phyloP scores from a whole-genome alignment of 306 rosid genomes.

The Rubus parviflorus region DNA sequence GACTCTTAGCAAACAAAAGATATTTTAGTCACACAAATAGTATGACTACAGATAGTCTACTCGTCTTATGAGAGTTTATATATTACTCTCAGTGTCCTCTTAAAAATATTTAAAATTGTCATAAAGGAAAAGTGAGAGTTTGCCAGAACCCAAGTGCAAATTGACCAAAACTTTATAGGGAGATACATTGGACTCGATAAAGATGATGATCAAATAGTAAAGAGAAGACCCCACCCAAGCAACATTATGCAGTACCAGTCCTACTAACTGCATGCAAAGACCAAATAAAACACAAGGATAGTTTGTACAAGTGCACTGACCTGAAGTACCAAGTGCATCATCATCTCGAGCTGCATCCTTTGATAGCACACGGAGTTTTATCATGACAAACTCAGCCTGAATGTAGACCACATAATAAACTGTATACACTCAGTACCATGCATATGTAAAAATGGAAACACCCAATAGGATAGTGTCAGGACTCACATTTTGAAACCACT shows the following conservation, averaged over 20 bases:
- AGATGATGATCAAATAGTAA: neutral
- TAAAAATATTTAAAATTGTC: slow-evolving; percentile 1
- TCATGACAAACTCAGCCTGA: slow-evolving; percentile 58
- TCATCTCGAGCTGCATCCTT: slow-evolving; percentile 44
- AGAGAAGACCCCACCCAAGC: neutral
- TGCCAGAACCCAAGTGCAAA: neutral
- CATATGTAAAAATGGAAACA: slow-evolving; percentile 20
- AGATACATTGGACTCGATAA: neutral
- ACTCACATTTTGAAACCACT: slow-evolving; percentile 69
- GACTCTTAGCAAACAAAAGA: neutral
- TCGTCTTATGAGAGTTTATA: neutral
- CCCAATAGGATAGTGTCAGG: slow-evolving; percentile 20
- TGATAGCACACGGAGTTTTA: slow-evolving; percentile 63
- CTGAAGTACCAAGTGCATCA: slow-evolving; percentile 43
- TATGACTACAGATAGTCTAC: neutral
- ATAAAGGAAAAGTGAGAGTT: neutral
- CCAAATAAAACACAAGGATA: slow-evolving; percentile 17
- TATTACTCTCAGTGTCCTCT: neutral
- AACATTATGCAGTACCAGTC: neutral
- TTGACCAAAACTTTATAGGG: neutral
- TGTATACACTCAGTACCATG: slow-evolving; percentile 21
- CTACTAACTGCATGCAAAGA: neutral
- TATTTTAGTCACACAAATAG: neutral
- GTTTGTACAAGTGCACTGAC: slow-evolving; percentile 44
- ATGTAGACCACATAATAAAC: slow-evolving; percentile 36